Evolutionary conservation across 345 rosid genomes (phyloP), one percentile per base, ranked within the genome.

Genomic region (Sonneratia caseolaris): DNA sequence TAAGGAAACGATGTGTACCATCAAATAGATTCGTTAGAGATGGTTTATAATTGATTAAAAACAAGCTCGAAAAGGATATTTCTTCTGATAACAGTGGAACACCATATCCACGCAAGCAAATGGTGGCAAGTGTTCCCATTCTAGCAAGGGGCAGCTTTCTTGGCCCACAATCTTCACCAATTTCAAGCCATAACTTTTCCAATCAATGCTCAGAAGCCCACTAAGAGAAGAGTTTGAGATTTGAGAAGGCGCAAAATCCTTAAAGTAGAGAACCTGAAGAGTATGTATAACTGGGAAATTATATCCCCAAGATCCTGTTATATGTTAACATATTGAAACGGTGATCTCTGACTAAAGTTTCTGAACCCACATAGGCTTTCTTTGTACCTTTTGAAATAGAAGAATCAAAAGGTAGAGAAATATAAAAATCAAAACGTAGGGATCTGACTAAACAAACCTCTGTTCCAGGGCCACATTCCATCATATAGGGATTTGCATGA

Each of bases 171-270:
- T 79, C 47, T 66, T 84, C 42, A 71, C 76, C 71, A 89, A 75
- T 59, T 72, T 74, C 85, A 95, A 80, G 74, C 97, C 99, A 68
- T 92, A 95, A 72, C 83, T 86, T 84, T 84, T 88, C 99, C 99
- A 95, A 74, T 90, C 89, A 66, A 89, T 72, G 81, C 85, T 79
- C 72, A 80, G 76, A 78, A 95, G 72, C 57, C 89, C 97, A 45
- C 66, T 86, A 66, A 86, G 77, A 71, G 83, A 79, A 76, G 84
- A 70, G 49, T 76, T 78, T 67, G 88, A 75, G 66, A 87, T 70
- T 45, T 86, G 71, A 76, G 82, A 79, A 71, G 88, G 90, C n/a
- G 78, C 80, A 83, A 87, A 95, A 77, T 89, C 86, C 64, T 86
- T 82, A 15, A 89, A 92, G 78, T 83, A 86, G 78, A 92, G 53